Base-by-base conservation (phyloP, 208 protist genomes). In the Trypanosoma mega region DNA sequence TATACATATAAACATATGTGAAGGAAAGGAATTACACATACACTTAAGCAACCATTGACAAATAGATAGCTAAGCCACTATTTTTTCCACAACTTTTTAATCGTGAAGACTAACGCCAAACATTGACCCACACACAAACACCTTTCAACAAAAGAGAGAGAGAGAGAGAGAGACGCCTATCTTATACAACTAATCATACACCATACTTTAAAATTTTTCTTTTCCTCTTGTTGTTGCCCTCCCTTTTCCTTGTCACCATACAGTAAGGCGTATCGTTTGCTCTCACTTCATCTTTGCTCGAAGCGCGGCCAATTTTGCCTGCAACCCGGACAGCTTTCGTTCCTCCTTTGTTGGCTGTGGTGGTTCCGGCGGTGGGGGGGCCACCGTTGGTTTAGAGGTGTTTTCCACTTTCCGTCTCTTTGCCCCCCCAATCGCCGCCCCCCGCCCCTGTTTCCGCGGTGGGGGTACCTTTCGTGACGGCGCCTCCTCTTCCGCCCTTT, bases 291-390 rank as follows among this genome's bases (percentile, higher is more conserved):
- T 82, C 63, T 92, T 95, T 21, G 79, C 76, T 52, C 86, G 80
- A 20, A 95, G 74, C 6, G 83, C 82, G 3, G 73, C 74, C 6
- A 95, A 59, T 53, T 85, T 87, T n/a, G 88, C 85, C 68, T 95
- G 85, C 33, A 95, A 69, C 7, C 83, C 85, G 16, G 68, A 81
- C 14, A 95, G 75, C 63, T 95, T 95, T 9, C 78, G 59, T 54
- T 92, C 88, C 58, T 90, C 80, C 64, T 89, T 94, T 30, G 77
- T 78, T 8, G 79, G 84, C 56, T 65, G 70, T 5, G 76, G 68
- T 18, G 72, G 78, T 36, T 37, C 26, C 53, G 20, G 16, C 16
- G 34, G 29, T 49, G 30, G 33, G 41, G 36, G 27, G 3, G 51
- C n/a, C 0, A 0, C 9, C 3, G 56, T 16, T 46, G 29, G 12